A percentile compares a stretch with the other conserved stretches of the same genome.
Evolutionary conservation across 2,329 filamentous ascomycete species (phyloP).

Genomic region (Alternaria burnsii): DNA sequence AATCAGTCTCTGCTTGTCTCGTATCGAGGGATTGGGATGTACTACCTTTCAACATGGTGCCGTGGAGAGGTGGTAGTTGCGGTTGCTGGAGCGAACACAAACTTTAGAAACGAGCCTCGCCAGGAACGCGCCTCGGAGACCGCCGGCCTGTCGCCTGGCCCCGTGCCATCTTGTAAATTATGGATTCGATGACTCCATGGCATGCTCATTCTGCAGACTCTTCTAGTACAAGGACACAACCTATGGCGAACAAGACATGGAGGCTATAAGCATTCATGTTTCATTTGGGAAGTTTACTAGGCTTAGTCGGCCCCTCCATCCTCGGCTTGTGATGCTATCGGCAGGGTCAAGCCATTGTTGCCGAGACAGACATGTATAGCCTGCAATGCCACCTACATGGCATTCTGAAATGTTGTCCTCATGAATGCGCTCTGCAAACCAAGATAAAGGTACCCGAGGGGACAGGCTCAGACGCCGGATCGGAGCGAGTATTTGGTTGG

Average conservation of each 20-base stretch:
- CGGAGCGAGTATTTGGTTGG: not conserved
- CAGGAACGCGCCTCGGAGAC: constrained; percentile 20
- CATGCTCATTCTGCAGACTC: not conserved
- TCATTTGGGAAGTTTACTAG: not conserved
- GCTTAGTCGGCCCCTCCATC: constrained; percentile 5
- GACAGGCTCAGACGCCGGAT: not conserved
- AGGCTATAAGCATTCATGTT: constrained; percentile 4
- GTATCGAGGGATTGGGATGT: constrained; percentile 6
- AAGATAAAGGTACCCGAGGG: not conserved
- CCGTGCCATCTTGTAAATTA: constrained; percentile 20
- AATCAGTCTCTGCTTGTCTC: constrained; percentile 16
- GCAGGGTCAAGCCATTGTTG: constrained; percentile 9
- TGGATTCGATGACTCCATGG: constrained; percentile 12
- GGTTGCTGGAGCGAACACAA: constrained; percentile 22
- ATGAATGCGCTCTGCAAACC: not conserved
- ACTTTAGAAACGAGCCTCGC: constrained; percentile 13
- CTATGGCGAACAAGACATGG: constrained; percentile 7
- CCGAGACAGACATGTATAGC: not conserved
- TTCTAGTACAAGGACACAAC: not conserved
- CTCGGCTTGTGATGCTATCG: constrained; percentile 15
- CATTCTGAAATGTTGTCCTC: not conserved
- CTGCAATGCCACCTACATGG: not conserved
- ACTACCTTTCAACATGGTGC: constrained; percentile 42
- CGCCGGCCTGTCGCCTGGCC: constrained; percentile 23
- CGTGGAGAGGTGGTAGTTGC: constrained; percentile 22